phyloP scores from a whole-genome alignment of 768 basidiomycete genomes.

The Mrakia blollopis region DNA sequence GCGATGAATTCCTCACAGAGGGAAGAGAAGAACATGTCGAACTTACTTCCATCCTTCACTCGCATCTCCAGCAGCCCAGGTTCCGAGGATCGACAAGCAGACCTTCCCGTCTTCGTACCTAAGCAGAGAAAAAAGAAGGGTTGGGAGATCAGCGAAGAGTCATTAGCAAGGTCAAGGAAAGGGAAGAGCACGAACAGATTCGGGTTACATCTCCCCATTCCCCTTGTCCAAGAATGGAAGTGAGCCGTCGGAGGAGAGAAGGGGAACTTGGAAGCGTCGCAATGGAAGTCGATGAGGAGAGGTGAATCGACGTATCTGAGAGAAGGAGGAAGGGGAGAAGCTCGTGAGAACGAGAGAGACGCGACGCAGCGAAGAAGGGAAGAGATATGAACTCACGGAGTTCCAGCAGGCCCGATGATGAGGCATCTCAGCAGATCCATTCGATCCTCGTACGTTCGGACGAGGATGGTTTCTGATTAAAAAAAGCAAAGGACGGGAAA shows the following conservation, averaged over 20 bases:
- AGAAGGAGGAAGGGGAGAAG: not conserved
- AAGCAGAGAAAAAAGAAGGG: no score
- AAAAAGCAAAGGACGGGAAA: not conserved
- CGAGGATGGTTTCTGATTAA: conserved; percentile 69
- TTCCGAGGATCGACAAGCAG: conserved; percentile 82
- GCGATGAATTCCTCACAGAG: no score
- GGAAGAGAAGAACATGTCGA: no score
- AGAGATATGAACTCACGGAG: conserved; percentile 52
- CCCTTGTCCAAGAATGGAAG: conserved; percentile 91
- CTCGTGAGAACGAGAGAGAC: not conserved
- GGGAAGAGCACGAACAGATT: conserved; percentile 42
- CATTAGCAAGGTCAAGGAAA: no score
- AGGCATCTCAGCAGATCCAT: conserved; percentile 78
- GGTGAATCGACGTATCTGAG: conserved; percentile 76
- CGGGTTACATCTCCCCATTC: conserved; percentile 70
- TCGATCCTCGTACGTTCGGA: conserved; percentile 85
- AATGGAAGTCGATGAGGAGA: conserved; percentile 87
- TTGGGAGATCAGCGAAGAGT: no score
- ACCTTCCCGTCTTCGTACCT: conserved; percentile 90
- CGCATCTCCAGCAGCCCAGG: conserved; percentile 84
- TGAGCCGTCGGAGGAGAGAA: conserved; percentile 69
- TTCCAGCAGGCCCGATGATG: conserved; percentile 88
- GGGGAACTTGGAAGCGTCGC: conserved; percentile 60
- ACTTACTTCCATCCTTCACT: conserved; percentile 72
- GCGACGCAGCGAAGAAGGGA: not conserved